phyloP scores from a whole-genome alignment of 306 rosid genomes.

The Castanopsis chinensis region DNA sequence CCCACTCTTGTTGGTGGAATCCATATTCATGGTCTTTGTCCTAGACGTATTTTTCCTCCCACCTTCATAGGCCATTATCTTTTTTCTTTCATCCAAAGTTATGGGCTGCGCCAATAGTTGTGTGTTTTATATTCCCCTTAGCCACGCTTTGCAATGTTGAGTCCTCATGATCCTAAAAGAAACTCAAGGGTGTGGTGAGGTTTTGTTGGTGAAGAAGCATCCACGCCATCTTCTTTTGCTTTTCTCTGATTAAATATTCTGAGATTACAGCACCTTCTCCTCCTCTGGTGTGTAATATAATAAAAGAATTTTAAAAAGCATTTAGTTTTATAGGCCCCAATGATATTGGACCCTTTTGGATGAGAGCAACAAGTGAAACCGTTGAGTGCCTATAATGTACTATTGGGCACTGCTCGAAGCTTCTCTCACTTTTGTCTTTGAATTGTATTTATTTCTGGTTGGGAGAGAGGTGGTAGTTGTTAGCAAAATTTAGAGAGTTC shows the following conservation, averaged over 20 bases:
- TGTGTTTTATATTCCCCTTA: conserved; percentile 9
- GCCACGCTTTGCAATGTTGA: conserved; percentile 33
- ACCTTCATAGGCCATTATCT: conserved; percentile 17
- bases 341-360: conserved; percentile 11
- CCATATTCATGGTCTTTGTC: conserved; percentile 29
- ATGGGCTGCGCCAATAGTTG: conserved; percentile 19
- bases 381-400: not conserved
- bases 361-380: not conserved
- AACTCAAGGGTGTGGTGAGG: conserved; percentile 14
- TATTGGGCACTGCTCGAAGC: not conserved
- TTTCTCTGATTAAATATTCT: not conserved
- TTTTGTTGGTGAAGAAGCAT: conserved; percentile 19
- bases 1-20: conserved; percentile 27
- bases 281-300: too few relatives aligned
- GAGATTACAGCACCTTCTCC: not conserved
- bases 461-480: not conserved
- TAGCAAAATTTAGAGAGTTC: not conserved
- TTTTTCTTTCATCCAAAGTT: conserved; percentile 32
- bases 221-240: conserved; percentile 42
- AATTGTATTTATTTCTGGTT: not conserved
- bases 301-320: too few relatives aligned
- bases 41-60: conserved; percentile 7
- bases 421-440: too few relatives aligned
- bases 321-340: conserved; percentile 5
- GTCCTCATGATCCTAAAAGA: conserved; percentile 12